Base-by-base conservation (phyloP, 257 asterid species). In the Nicotiana undulata region DNA sequence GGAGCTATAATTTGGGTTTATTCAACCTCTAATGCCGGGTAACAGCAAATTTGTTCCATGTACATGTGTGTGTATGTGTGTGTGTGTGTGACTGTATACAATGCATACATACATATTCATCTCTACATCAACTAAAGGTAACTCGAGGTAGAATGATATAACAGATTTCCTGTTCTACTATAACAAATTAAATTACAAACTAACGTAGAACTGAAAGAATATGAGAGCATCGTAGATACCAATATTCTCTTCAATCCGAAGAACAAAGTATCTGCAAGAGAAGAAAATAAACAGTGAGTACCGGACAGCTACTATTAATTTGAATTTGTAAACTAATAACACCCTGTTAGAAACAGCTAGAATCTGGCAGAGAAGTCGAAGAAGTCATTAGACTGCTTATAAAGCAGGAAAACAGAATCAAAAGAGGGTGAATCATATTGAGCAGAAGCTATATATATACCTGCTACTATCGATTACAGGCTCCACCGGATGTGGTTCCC, bases 391-490 rank as follows among this genome's bases (percentile, higher is more conserved):
- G 60, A 72, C 22, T 3, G 24, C 24, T 72, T 24, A 49, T 46
- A 49, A 24, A 49, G 22, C 46, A 63, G 76, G 28, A 63, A 4
- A 17, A 24, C 34, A 12, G 10, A 5, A 2, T 53, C 58, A 65
- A 67, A 46, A 83, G 79, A 68, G 52, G 65, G 63, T 53, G 74
- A 80, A 31, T 40, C 13, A 66, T 60, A 34, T 81, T 26, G 31
- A 66, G 16, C 20, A 81, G 24, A 66, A 80, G 40, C 78, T 68
- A 29, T 74, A 60, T 74, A 60, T 56, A n/a, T 49, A 94, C 99
- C 99, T 96, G 98, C 99, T 96, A 85, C 99, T 96, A 84, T 96
- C 99, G 81, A 94, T 93, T 81, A 96, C 99, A 84, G 98, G 77
- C 91, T 96, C 99, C 87, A 96, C 95, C 6, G 99, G 99, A 85